phyloP scores from a whole-genome alignment of 2,329 filamentous ascomycete species.

The Aspergillus uvarum region DNA sequence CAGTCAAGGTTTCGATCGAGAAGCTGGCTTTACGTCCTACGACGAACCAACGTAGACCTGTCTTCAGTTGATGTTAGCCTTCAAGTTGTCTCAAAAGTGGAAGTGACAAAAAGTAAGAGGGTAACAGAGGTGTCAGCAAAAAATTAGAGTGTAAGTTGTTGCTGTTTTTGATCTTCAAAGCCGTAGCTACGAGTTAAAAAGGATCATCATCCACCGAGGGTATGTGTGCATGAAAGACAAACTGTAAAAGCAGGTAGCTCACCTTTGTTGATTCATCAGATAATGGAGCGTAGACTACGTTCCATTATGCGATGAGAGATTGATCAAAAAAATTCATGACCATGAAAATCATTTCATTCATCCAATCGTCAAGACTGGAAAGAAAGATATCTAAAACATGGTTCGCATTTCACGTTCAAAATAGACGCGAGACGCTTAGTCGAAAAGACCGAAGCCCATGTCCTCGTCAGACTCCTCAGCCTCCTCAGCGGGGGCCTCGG shows the following conservation, averaged over 20 bases:
- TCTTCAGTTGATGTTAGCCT: conserved; percentile 11
- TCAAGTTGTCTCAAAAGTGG: neutral
- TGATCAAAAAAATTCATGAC: conserved; percentile 16
- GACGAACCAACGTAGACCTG: conserved; percentile 1
- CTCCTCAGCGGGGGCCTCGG: conserved; percentile 60
- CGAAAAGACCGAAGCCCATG: conserved; percentile 76
- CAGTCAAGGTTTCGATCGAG: neutral
- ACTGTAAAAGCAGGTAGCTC: conserved; percentile 17
- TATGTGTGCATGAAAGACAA: neutral
- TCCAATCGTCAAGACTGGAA: conserved; percentile 33
- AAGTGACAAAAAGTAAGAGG: conserved; percentile 6
- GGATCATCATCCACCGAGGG: conserved; percentile 57
- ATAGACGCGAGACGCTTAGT: conserved; percentile 46
- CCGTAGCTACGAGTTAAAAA: conserved; percentile 65
- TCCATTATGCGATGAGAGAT: conserved; percentile 28
- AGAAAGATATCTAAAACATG: conserved; percentile 42
- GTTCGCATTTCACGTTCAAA: conserved; percentile 29
- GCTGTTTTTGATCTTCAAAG: conserved; percentile 60
- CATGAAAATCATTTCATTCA: conserved; percentile 34
- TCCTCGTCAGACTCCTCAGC: conserved; percentile 65
- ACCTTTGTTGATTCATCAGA: conserved; percentile 28
- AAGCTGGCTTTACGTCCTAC: conserved; percentile 5
- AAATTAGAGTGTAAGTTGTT: conserved; percentile 72
- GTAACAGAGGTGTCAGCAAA: conserved; percentile 57
- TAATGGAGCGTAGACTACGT: conserved; percentile 36